Base-by-base conservation (phyloP, 768 basidiomycete species). In the Auriscalpium orientale region DNA sequence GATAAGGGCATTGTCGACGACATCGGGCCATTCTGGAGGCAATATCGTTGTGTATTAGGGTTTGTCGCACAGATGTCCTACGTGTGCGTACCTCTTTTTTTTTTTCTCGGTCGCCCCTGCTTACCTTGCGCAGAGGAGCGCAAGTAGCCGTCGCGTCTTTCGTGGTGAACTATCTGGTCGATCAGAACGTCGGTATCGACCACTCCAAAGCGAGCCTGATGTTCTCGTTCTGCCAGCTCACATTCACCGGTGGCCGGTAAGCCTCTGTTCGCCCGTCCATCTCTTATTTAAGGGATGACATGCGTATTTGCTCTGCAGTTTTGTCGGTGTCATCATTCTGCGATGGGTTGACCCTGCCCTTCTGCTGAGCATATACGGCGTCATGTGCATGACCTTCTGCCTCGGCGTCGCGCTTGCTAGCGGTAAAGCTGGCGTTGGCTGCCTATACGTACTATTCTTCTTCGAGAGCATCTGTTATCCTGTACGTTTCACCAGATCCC, bases 381-480 rank as follows among this genome's bases (percentile, higher is more conserved):
- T 78, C 50, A 66, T 68, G 33, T 86, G 83, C 65, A 74, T 70
- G 40, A 46, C 78, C 35, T 83, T 85, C 64, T 72, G 74, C 51
- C 65, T 87, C 55, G 69, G 77, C 49, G 71, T 80, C 48, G 74
- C 81, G 10, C 72, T 78, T 22, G 65, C 81, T 8, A 70, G 75
- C 8, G 83, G 85, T 13, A 71, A 72, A 52, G 70, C 76, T 5
- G 87, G 81, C 36, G 70, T 89, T 44, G 80, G 74, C 10, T 84
- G 79, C 69, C 66, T 88, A 37, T 87, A 85, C 64, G 65, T 73
- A 54, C 69, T 88, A 54, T 86, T 87, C 76, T 85, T 84, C 75
- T 85, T 86, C 66, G 86, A 87, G 68, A 85, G 84, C 34, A 87
- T 88, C 57, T 87, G 85, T 62, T 85, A 84, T 60, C 83, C 83